Percentiles rank a stretch among this genome's conserved stretches.
Evolutionary conservation across 163 green algal genomes (phyloP).

Genomic region (Scenedesmus sp.): DNA sequence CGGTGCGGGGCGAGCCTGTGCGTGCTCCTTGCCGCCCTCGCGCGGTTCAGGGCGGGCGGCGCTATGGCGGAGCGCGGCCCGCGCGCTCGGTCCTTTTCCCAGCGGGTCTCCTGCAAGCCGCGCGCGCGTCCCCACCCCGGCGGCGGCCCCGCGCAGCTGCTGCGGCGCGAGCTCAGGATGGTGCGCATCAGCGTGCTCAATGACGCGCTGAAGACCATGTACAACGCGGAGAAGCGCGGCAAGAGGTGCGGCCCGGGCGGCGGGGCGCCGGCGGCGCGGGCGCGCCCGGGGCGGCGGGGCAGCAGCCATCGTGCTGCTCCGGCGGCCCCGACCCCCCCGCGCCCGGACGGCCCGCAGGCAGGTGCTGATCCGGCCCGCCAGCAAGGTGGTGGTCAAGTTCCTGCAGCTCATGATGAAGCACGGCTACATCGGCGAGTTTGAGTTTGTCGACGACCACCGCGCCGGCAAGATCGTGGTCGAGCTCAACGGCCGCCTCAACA

Average conservation of each 20-base stretch:
- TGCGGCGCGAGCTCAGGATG: no score
- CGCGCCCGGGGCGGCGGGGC: neutral
- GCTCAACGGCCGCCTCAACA: constrained; percentile 99
- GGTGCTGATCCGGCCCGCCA: constrained; percentile 95
- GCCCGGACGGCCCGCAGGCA: no score
- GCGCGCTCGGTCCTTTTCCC: no score
- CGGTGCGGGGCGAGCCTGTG: no score
- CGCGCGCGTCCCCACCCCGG: no score
- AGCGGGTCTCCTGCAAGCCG: no score
- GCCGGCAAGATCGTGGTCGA: constrained; percentile 99
- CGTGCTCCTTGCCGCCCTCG: no score
- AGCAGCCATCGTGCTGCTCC: no score
- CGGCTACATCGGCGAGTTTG: constrained; percentile 99
- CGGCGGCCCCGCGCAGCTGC: no score
- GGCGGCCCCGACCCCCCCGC: no score
- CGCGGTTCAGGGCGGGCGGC: no score
- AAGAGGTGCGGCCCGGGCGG: constrained; percentile 72
- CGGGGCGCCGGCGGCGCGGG: neutral
- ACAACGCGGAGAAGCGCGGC: constrained; percentile 99
- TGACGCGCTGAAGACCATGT: constrained; percentile 97
- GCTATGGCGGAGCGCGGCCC: no score
- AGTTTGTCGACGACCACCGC: constrained; percentile 98
- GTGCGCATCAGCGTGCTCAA: constrained; percentile 90
- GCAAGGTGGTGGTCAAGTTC: constrained; percentile 99
- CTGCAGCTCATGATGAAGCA: constrained; percentile 99